Percentiles rank a stretch among this genome's conserved stretches.
Evolutionary conservation across 75 land plant genomes (phyloP).

Genomic region (Pinus albicaulis): DNA sequence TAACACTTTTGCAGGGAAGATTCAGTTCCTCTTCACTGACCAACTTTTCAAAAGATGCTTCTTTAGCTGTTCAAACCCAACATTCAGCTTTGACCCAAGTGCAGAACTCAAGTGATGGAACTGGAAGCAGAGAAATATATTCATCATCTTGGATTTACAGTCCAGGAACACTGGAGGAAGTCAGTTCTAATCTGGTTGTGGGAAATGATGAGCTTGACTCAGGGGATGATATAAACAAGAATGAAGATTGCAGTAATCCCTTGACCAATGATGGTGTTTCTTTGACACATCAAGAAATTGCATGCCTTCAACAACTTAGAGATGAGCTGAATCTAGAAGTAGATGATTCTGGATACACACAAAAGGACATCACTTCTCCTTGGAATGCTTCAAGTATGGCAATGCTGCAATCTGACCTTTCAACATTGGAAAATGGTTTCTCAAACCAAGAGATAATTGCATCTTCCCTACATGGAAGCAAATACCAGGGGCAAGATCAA

Average conservation of each 20-base stretch:
- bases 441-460: slow-evolving; percentile 1
- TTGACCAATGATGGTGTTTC: not conserved
- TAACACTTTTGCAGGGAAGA: slow-evolving; percentile 30
- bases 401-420: not conserved
- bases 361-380: not conserved
- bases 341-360: slow-evolving; percentile 13
- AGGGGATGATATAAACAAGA: not conserved
- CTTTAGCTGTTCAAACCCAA: slow-evolving; percentile 16
- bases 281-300: slow-evolving; percentile 29
- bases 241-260: slow-evolving; percentile 9
- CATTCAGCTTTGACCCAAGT: slow-evolving; percentile 6
- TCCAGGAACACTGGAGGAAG: slow-evolving; percentile 40
- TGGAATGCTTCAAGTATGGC: slow-evolving; percentile 7
- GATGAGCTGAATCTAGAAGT: slow-evolving; percentile 57
- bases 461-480: not conserved
- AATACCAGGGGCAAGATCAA: slow-evolving; percentile 2
- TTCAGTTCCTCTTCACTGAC: slow-evolving; percentile 21
- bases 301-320: slow-evolving; percentile 39
- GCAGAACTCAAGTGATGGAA: slow-evolving; percentile 17
- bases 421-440: not conserved
- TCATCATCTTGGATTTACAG: slow-evolving; percentile 30
- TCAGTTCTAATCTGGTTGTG: slow-evolving; percentile 28
- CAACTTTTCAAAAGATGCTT: slow-evolving; percentile 15
- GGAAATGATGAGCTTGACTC: slow-evolving; percentile 5
- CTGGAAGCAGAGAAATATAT: slow-evolving; percentile 16